Base-by-base conservation (phyloP, 139 green algal species). In the Auxenochlorella pyrenoidosa region DNA sequence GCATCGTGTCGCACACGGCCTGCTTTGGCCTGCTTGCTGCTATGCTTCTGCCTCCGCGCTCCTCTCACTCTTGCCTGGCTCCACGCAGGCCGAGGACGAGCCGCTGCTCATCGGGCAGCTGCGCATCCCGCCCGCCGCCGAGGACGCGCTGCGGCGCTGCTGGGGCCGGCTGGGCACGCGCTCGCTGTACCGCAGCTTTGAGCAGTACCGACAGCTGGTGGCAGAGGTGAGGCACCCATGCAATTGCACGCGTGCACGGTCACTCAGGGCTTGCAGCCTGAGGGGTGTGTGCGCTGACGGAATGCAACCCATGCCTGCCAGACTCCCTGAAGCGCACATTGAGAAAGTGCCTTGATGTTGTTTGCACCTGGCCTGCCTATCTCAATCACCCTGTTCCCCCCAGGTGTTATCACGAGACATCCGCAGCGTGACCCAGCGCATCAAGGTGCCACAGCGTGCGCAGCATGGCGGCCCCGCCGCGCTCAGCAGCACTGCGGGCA, bases 381-480 rank as follows among this genome's bases (percentile, higher is more conserved):
- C 47, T 63, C 54, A 24, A 22, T 58, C 54, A 4, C 54, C 18
- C 18, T 63, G 54, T 4, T 6, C 54, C 54, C 16, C 54, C 30
- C 86, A 97, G 92, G 94, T 94, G 19, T 84, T 97, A 15, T 89
- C 88, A 0, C 77, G 95, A 0, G 95, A 97, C 89, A 97, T 97
- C 41, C 92, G 95, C 47, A 94, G 91, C 3, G 84, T 95, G 63
- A 91, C 95, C 58, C 92, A 97, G 83, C 90, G 94, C 36, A 71
- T 90, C 12, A 87, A 91, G 43, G 87, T 94, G 43, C 83, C 91
- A 16, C 51, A 30, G 26, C 81, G 78, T 30, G 77, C 63, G 16
- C 51, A 81, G 59, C 78, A 90, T n/a, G 89, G 71, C 30, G 76
- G 44, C 32, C 60, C 60, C 43, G 73, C 83, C 24, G 41, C 83